These are phyloP conservation scores for Hyphochytrium catenoides DNA, from an alignment of 352 stramenopile genomes.

Conservation along the genomic window DNA sequence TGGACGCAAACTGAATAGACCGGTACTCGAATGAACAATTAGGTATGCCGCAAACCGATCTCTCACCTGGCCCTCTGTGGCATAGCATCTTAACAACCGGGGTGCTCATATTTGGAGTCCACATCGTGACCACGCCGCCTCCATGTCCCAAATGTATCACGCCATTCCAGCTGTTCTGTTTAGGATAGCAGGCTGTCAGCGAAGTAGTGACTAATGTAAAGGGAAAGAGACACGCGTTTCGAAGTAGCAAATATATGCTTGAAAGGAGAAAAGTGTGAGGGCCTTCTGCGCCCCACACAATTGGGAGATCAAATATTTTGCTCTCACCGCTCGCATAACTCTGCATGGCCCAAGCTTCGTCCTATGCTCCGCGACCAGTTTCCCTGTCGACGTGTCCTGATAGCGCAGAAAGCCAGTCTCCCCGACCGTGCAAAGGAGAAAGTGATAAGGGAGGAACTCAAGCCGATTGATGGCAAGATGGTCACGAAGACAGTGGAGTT, in stretches of 20 bases:
- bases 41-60: neutral
- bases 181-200: neutral
- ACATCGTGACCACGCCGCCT: slow-evolving; percentile 94
- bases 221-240: too few relatives aligned
- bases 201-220: too few relatives aligned
- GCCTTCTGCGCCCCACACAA: too few relatives aligned
- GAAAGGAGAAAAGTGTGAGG: too few relatives aligned
- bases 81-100: slow-evolving; percentile 92
- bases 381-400: slow-evolving; percentile 86
- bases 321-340: slow-evolving; percentile 33
- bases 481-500: slow-evolving; percentile 85
- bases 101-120: slow-evolving; percentile 78
- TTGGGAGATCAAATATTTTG: too few relatives aligned
- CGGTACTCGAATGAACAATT: neutral
- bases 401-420: slow-evolving; percentile 71
- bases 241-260: too few relatives aligned
- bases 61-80: slow-evolving; percentile 78
- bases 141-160: slow-evolving; percentile 87
- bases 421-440: slow-evolving; percentile 86
- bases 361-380: slow-evolving; percentile 67
- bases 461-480: slow-evolving; percentile 73
- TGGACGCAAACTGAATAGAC: neutral
- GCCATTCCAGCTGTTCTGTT: slow-evolving; percentile 87
- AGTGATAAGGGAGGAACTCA: slow-evolving; percentile 96
- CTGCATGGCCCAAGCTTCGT: slow-evolving; percentile 75